These are phyloP conservation scores for Vickermania ingenoplastis DNA, from an alignment of 208 protist genomes.

Conservation along the genomic window DNA sequence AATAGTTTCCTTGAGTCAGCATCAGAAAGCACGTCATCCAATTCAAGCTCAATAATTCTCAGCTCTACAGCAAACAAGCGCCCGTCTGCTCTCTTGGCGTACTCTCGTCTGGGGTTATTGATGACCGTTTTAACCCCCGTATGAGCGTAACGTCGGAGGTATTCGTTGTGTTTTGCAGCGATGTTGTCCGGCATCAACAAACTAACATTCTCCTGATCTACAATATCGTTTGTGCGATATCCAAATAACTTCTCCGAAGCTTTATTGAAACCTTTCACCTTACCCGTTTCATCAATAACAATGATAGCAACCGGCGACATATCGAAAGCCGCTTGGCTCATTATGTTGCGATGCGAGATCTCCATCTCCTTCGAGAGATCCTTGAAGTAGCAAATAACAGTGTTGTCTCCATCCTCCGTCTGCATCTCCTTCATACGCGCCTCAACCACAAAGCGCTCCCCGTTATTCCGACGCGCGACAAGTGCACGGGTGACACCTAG, in stretches of 20 bases:
- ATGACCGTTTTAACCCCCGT: constrained; percentile 19
- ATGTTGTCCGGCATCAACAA: constrained; percentile 11
- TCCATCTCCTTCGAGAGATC: constrained; percentile 7
- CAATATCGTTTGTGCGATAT: constrained; percentile 11
- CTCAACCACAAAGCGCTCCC: constrained; percentile 1
- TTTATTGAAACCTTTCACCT: constrained; percentile 9
- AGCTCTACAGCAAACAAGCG: constrained; percentile 11
- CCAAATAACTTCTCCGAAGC: constrained; percentile 17
- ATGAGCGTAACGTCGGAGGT: constrained; percentile 11
- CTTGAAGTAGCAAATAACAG: constrained; percentile 10
- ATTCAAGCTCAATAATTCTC: constrained; percentile 1
- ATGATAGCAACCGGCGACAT: constrained; percentile 7
- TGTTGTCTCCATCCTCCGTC: background rate
- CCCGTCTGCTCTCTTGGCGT: constrained; percentile 6
- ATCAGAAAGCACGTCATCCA: constrained; percentile 7
- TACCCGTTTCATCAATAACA: constrained; percentile 7
- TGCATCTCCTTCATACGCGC: background rate
- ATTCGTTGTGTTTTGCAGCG: constrained; percentile 14
- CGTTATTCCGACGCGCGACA: background rate
- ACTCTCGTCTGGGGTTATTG: background rate
- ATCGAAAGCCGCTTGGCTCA: constrained; percentile 8
- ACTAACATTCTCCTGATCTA: constrained; percentile 13
- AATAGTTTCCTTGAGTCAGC: constrained; percentile 4
- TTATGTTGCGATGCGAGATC: constrained; percentile 2
- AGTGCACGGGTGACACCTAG: background rate